phyloP scores from a whole-genome alignment of 176 grass and related monocot genomes.

The Phoenix roebelenii region DNA sequence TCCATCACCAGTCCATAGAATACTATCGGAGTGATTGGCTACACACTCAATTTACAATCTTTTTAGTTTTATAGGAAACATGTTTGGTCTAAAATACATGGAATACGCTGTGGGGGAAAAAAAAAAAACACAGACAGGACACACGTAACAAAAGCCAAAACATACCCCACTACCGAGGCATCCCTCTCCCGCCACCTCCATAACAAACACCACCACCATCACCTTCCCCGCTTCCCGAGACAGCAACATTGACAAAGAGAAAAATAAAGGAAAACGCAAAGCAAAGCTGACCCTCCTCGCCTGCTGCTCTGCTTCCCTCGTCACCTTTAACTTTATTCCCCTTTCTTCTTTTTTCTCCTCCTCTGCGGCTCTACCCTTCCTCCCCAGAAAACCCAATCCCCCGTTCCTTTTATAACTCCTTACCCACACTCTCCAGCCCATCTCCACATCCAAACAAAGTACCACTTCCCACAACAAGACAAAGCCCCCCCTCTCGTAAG shows the following conservation, averaged over 20 bases:
- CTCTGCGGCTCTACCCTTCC: no score
- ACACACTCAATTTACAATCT: no score
- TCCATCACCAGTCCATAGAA: no score
- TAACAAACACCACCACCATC: neutral
- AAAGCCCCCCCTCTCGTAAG: neutral
- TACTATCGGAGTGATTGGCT: no score
- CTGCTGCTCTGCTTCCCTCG: neutral
- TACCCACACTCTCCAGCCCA: neutral
- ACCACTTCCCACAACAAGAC: neutral
- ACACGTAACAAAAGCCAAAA: no score
- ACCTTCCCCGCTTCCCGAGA: neutral
- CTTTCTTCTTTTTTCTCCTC: constrained; percentile 8
- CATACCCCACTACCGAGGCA: neutral
- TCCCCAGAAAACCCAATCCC: no score
- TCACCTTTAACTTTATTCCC: constrained; percentile 28
- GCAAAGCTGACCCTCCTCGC: neutral
- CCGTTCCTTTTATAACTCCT: constrained; percentile 8
- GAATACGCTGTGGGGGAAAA: no score
- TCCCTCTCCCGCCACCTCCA: neutral
- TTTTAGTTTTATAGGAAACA: no score
- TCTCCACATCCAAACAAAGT: constrained; percentile 1
- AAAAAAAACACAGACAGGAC: no score
- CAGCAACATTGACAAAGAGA: constrained; percentile 1
- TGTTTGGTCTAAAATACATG: no score
- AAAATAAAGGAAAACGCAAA: constrained; percentile 3